Evolutionary conservation across 179 eudicot genomes (phyloP).

Genomic region (Gypsophila paniculata): DNA sequence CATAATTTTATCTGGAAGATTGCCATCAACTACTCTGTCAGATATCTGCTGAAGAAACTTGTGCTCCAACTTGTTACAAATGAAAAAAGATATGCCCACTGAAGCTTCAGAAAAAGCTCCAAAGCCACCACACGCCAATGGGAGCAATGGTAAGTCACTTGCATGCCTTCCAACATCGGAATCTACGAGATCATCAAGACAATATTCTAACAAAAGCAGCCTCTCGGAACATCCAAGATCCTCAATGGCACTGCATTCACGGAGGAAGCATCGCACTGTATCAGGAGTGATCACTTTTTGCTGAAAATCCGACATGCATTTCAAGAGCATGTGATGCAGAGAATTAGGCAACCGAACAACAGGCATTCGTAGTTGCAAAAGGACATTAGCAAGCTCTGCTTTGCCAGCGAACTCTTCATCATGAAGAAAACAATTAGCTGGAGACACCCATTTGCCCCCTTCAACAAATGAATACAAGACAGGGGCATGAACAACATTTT

Average conservation of each 20-base stretch:
- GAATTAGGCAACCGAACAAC: conserved; percentile 63
- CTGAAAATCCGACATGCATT: conserved; percentile 36
- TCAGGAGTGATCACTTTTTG: conserved; percentile 85
- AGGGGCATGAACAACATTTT: conserved; percentile 51
- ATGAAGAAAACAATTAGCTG: conserved; percentile 78
- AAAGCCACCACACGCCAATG: conserved; percentile 82
- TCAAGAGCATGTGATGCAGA: conserved; percentile 70
- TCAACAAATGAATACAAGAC: conserved; percentile 63
- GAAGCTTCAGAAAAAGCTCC: conserved; percentile 62
- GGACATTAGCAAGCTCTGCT: conserved; percentile 67
- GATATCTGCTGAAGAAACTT: conserved; percentile 65
- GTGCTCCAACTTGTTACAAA: conserved; percentile 76
- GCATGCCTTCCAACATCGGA: conserved; percentile 62
- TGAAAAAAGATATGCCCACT: conserved; percentile 55
- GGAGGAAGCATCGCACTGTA: conserved; percentile 68
- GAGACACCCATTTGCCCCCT: conserved; percentile 89
- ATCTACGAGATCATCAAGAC: conserved; percentile 91
- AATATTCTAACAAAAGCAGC: conserved; percentile 84
- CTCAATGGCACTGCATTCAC: conserved; percentile 38
- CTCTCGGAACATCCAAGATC: conserved; percentile 49
- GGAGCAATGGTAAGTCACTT: conserved; percentile 69
- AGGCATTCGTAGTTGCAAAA: conserved; percentile 77
- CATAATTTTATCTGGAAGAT: conserved; percentile 50
- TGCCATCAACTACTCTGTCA: conserved; percentile 60
- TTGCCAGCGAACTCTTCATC: conserved; percentile 58